Conservation (phyloP, 441 rosid genomes). For the Adansonia rubrostipa region DNA sequence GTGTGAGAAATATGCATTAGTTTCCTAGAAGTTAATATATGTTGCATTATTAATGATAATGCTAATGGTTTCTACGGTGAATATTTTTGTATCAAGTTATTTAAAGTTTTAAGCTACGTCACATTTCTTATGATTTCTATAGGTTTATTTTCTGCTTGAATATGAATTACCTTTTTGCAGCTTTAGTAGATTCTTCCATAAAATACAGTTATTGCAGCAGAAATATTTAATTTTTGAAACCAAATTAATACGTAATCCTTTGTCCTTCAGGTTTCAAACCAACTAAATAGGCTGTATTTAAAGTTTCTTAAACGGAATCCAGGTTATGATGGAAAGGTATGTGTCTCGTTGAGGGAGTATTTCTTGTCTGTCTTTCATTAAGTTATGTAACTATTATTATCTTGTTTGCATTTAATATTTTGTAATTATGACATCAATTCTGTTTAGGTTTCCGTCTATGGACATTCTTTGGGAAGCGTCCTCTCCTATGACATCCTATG, state of each 20-base stretch:
- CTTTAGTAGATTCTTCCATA: slow-evolving; percentile 1
- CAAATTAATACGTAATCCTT: background rate
- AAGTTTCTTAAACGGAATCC: slow-evolving; percentile 91
- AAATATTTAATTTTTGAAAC: slow-evolving; percentile 1
- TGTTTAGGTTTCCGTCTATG: slow-evolving; percentile 81
- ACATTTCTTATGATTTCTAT: slow-evolving; percentile 7
- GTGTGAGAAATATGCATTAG: background rate
- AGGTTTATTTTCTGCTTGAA: background rate
- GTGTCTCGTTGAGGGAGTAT: slow-evolving; percentile 28
- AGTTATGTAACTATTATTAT: background rate
- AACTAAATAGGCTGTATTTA: slow-evolving; percentile 72
- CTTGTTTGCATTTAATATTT: slow-evolving; percentile 2
- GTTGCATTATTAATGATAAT: background rate
- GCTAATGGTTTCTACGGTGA: background rate
- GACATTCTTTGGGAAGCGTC: slow-evolving; percentile 97
- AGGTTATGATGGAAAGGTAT: slow-evolving; percentile 96
- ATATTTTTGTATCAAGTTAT: background rate
- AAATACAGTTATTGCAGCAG: slow-evolving; percentile 2
- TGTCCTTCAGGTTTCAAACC: slow-evolving; percentile 80
- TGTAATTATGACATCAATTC: slow-evolving; percentile 23
- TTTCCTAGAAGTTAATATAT: background rate
- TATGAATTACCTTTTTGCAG: background rate
- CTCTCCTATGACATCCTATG: slow-evolving; percentile 95
- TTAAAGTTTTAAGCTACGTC: background rate
- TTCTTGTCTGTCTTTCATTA: slow-evolving; percentile 6